These are phyloP conservation scores for Echium plantagineum DNA, from an alignment of 257 asterid genomes.

Conservation along the genomic window DNA sequence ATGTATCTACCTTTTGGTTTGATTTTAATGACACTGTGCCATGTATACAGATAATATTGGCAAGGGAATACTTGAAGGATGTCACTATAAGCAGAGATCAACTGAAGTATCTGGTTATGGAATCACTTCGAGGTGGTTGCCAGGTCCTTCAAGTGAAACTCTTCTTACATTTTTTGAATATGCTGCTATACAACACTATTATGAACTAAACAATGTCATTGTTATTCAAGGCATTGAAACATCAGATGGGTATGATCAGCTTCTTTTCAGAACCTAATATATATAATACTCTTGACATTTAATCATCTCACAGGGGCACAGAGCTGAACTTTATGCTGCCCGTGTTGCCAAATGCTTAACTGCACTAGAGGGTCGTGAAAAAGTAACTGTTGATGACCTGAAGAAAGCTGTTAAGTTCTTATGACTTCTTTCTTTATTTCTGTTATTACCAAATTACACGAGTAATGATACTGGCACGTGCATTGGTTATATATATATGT, in stretches of 20 bases:
- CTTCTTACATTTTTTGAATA: conserved; percentile 10
- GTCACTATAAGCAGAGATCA: conserved; percentile 75
- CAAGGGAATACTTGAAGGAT: conserved; percentile 93
- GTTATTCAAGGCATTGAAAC: neutral
- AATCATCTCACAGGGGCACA: conserved; percentile 67
- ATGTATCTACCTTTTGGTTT: too few species aligned
- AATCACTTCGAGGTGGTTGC: conserved; percentile 95
- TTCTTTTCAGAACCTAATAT: neutral
- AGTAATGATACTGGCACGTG: neutral
- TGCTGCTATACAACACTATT: neutral
- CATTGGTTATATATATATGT: too few species aligned
- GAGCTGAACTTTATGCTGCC: conserved; percentile 95
- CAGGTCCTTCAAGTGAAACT: conserved; percentile 63
- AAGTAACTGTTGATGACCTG: conserved; percentile 81
- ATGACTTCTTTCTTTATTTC: neutral
- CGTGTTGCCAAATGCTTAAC: conserved; percentile 95
- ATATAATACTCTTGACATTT: neutral
- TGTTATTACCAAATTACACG: neutral
- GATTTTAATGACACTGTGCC: neutral
- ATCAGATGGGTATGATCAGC: neutral
- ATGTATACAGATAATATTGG: conserved; percentile 71
- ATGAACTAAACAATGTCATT: neutral
- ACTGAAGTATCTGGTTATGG: conserved; percentile 81
- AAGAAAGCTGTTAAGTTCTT: conserved; percentile 84
- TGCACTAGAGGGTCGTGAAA: conserved; percentile 93